Percentiles rank a stretch among this genome's conserved stretches.
Conservation (phyloP, 345 rosid species). For the Eucalyptus curtisii region DNA sequence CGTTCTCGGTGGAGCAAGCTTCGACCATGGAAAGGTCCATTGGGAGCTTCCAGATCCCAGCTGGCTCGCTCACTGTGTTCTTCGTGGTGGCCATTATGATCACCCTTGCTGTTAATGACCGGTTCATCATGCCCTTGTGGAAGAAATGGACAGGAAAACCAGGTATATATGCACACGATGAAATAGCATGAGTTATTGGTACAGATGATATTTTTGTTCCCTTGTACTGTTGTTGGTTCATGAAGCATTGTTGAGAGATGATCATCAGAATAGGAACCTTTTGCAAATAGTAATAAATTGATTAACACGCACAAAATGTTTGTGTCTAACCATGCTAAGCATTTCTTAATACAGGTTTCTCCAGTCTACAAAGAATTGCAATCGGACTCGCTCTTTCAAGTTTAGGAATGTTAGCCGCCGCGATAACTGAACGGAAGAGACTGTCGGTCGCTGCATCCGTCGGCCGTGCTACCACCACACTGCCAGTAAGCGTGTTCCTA, state of each 20-base stretch:
- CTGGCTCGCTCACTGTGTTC: constrained; percentile 53
- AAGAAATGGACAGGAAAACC: constrained; percentile 55
- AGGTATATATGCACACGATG: constrained; percentile 7
- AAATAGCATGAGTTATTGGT: neutral
- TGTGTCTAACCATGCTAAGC: neutral
- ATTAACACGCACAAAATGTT: neutral
- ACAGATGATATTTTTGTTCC: neutral
- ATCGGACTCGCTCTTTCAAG: constrained; percentile 37
- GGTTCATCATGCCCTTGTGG: constrained; percentile 44
- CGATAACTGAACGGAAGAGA: constrained; percentile 30
- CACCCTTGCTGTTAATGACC: constrained; percentile 38
- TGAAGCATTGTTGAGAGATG: neutral
- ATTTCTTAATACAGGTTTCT: constrained; percentile 25
- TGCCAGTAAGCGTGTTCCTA: constrained; percentile 37
- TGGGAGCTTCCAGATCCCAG: constrained; percentile 45
- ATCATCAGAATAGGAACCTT: neutral
- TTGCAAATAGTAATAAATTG: neutral
- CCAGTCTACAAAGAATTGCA: constrained; percentile 37
- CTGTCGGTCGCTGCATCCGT: constrained; percentile 16
- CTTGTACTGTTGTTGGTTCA: neutral
- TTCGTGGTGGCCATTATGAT: constrained; percentile 39
- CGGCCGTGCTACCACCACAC: constrained; percentile 1
- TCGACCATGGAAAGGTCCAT: constrained; percentile 42
- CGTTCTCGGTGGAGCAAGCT: constrained; percentile 60
- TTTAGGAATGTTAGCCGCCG: constrained; percentile 42